Percentiles rank a stretch among this genome's conserved stretches.
Evolutionary conservation across 306 rosid species (phyloP).

Genomic region (Psophocarpus tetragonolobus): DNA sequence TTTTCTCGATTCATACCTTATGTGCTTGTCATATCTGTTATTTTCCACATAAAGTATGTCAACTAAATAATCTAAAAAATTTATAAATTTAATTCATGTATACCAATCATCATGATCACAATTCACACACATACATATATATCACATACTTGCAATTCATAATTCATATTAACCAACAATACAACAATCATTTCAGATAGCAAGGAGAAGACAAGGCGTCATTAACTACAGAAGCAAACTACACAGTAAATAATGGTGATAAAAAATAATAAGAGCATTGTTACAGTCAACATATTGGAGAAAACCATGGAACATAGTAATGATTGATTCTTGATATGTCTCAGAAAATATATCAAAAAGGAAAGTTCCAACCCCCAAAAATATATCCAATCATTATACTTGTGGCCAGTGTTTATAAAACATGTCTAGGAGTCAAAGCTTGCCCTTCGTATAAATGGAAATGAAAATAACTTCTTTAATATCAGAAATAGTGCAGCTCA

Average conservation of each 20-base stretch:
- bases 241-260: neutral
- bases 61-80: neutral
- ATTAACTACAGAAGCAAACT: neutral
- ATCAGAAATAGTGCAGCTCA: neutral
- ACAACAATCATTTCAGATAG: neutral
- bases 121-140: neutral
- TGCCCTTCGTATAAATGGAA: neutral
- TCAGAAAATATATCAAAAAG: neutral
- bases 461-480: neutral
- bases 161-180: neutral
- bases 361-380: neutral
- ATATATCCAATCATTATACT: neutral
- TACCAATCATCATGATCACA: neutral
- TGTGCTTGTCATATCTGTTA: constrained; percentile 81
- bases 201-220: constrained; percentile 13
- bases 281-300: neutral
- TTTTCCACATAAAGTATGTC: constrained; percentile 32
- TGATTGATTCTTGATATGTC: neutral
- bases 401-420: neutral
- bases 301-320: neutral
- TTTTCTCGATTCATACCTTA: constrained; percentile 85
- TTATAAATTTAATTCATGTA: neutral
- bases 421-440: neutral
- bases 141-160: neutral
- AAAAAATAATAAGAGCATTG: neutral